A percentile compares a stretch with the other conserved stretches of the same genome.
Evolutionary conservation across 176 grass and related monocot genomes (phyloP).

Genomic region (Raddia guianensis): DNA sequence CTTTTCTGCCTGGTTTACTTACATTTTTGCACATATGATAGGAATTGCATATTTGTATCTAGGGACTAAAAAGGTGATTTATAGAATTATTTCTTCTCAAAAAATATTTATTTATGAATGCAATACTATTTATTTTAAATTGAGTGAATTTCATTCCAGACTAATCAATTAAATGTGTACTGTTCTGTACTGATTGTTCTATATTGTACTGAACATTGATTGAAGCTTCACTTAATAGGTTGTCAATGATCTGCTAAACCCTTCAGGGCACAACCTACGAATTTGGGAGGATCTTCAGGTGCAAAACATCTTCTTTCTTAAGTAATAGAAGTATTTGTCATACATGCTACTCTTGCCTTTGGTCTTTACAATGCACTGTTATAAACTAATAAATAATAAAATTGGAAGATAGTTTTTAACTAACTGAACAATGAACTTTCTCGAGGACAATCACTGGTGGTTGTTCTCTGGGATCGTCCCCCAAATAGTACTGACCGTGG

Average conservation of each 20-base stretch:
- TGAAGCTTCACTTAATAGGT: slow-evolving; percentile 49
- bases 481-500: neutral
- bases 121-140: slow-evolving; percentile 19
- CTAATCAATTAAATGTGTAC: slow-evolving; percentile 3
- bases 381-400: slow-evolving; percentile 2
- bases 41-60: slow-evolving; percentile 28
- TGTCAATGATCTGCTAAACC: slow-evolving; percentile 88
- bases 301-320: slow-evolving; percentile 26
- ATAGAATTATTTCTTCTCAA: slow-evolving; percentile 6
- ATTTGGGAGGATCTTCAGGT: slow-evolving; percentile 89
- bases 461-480: neutral
- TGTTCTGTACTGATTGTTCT: slow-evolving; percentile 7
- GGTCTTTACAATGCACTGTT: slow-evolving; percentile 2
- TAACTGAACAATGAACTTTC: slow-evolving; percentile 7
- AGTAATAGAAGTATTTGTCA: slow-evolving; percentile 34
- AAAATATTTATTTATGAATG: neutral
- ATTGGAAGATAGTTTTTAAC: slow-evolving; percentile 6
- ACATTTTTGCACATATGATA: neutral
- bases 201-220: slow-evolving; percentile 30
- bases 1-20: slow-evolving; percentile 23
- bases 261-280: slow-evolving; percentile 77
- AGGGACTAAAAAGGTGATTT: neutral
- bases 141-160: slow-evolving; percentile 6
- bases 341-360: neutral
- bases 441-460: neutral